Percentiles rank a stretch among this genome's conserved stretches.
These are phyloP conservation scores for Millerago galiae DNA, from an alignment of 805 yeast genomes.

Conservation along the genomic window DNA sequence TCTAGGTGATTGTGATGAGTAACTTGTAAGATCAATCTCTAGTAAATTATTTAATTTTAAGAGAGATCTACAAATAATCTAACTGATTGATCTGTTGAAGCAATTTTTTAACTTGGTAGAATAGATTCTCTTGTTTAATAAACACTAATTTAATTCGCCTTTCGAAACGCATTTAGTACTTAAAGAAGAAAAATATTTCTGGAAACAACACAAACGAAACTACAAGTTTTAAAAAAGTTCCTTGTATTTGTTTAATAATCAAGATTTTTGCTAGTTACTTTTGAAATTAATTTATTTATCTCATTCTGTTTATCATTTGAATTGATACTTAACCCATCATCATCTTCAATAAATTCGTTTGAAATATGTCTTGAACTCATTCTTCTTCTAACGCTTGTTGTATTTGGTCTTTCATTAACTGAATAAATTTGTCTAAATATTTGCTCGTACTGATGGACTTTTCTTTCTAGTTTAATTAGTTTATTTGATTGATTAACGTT, in stretches of 20 bases:
- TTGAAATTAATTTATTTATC: slow-evolving; percentile 4
- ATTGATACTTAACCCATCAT: neutral
- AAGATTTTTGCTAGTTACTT: slow-evolving; percentile 1
- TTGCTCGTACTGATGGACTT: slow-evolving; percentile 5
- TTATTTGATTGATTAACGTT: slow-evolving; percentile 7
- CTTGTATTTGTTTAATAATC: slow-evolving; percentile 2
- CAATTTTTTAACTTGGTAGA: too few relatives aligned
- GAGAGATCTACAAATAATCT: too few relatives aligned
- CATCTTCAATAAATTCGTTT: neutral
- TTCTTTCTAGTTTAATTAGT: slow-evolving; percentile 6
- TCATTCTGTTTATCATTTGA: slow-evolving; percentile 3
- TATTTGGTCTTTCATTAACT: slow-evolving; percentile 5
- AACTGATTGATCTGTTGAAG: too few relatives aligned
- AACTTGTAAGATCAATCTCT: too few relatives aligned
- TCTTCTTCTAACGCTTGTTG: neutral
- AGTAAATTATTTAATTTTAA: too few relatives aligned
- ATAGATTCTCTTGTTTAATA: too few relatives aligned
- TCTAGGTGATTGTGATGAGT: too few relatives aligned
- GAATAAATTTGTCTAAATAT: slow-evolving; percentile 6
- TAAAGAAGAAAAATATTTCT: too few relatives aligned
- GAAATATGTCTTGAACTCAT: neutral
- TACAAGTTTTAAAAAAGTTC: too few relatives aligned
- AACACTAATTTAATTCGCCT: too few relatives aligned
- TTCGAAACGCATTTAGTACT: too few relatives aligned
- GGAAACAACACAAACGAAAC: too few relatives aligned